Base-by-base conservation (phyloP, 2,329 filamentous ascomycete genomes). In the Trichoderma pleuroti region DNA sequence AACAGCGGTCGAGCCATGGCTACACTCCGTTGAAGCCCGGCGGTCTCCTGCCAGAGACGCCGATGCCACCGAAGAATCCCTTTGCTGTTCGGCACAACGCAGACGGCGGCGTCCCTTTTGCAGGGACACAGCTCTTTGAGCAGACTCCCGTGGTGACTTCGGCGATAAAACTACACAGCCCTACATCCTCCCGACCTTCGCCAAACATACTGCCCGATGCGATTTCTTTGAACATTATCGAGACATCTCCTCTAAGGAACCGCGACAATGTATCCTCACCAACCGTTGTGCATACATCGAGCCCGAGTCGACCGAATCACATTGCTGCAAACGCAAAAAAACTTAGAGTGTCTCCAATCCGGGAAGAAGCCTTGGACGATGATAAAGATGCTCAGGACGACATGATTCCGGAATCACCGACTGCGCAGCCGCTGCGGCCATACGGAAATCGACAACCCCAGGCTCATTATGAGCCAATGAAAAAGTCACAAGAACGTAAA, bases 101-200 rank as follows among this genome's bases (percentile, higher is more conserved):
- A 69, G 70, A 76, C 78, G 73, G 78, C 70, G 71, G 76, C 78
- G 74, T 81, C 1, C 78, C 80, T 21, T 75, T 82, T 81, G 75
- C 79, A 73, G 68, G 81, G 76, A 75, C 86, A 9, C 86, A 89
- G 75, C 79, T 89, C 10, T 89, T 89, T 73, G 82, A 81, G 1
- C 84, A 85, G 73, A 88, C 87, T 0, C 87, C 88, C 71, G 76
- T 87, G 72, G 77, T 79, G 36, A 88, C 87, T 2, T 88, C 87
- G 1, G 86, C 82, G 1, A 75, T 83, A 18, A 87, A 84, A 74
- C 81, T 80, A 28, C 77, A 80, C 59, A 89, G 86, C 71, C 87
- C 87, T 24, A 88, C 87, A 0, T 88, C 86, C 1, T 89, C 87
- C 1, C 82, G 87, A 12, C 87, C 87, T 0, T 89, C 87, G 1